Evolutionary conservation across 352 stramenopile genomes (phyloP), one percentile per base, ranked within the genome.

Genomic region (Saprolegnia diclina): DNA sequence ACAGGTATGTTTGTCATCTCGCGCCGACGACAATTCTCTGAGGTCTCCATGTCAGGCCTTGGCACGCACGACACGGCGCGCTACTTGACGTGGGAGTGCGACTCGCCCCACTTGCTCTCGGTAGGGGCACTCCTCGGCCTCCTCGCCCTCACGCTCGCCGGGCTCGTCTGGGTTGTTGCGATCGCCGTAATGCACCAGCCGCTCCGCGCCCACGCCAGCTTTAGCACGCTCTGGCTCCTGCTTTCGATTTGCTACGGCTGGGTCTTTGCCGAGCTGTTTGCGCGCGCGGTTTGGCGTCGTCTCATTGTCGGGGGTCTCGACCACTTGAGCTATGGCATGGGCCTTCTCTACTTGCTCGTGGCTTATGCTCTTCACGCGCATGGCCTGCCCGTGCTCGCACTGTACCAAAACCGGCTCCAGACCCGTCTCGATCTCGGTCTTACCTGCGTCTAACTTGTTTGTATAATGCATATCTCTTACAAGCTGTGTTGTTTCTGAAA

Each of bases 81-180:
- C 3, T 59, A 59, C 35, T 40, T 59, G 24, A 26, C n/a, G 35
- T 59, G 52, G 52, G 52, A 59, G 35, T 59, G 52, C 35, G 52
- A 59, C 35, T 59, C 52, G 52, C 52, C 52, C 11, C 52, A 59
- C n/a, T 18, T 59, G 13, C n/a, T 59, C 13, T 59, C 52, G 11
- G 52, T 59, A 10, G 3, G 3, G 3, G 52, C 52, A 3, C 11
- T 59, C 35, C 16, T 59, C 13, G 52, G 4, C 9, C 13, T 59
- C 19, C 24, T 59, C 13, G 52, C n/a, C 19, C 11, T 35, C 13
- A 59, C 52, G 24, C 24, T 59, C 11, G 19, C 3, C 19, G 52
- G 24, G 24, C 11, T 59, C 19, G 13, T 59, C 35, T 59, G 52
- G 52, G 16, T n/a, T 16, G 52, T 18, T 7, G 35, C 35, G 52